phyloP scores from a whole-genome alignment of 2,329 filamentous ascomycete genomes.

The Cercospora sp. region DNA sequence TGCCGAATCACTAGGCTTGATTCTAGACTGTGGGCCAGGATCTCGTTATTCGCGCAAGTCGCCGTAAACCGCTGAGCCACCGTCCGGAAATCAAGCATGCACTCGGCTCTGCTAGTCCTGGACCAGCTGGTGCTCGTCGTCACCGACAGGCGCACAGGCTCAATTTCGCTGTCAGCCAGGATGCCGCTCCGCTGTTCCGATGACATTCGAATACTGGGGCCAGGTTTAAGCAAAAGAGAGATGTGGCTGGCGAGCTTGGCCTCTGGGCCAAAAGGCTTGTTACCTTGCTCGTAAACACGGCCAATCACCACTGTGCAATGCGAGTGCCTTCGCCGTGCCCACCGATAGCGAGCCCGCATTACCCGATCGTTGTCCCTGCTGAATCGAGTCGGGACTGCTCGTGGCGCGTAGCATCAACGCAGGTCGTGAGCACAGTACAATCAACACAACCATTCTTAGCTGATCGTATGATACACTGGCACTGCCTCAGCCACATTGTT shows the following conservation, averaged over 20 bases:
- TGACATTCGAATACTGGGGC: not conserved
- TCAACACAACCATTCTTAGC: not conserved
- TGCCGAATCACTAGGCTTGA: not conserved
- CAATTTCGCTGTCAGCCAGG: not conserved
- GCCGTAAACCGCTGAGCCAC: not conserved
- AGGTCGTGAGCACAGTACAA: not conserved
- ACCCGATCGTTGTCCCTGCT: not conserved
- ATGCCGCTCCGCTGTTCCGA: not conserved
- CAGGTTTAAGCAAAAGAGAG: not conserved
- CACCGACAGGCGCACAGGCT: not conserved
- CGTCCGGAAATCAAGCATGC: not conserved
- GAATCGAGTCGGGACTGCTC: not conserved
- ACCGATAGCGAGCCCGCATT: not conserved
- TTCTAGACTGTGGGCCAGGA: not conserved
- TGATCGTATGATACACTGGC: not conserved
- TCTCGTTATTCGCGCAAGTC: not conserved
- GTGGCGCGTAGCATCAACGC: not conserved
- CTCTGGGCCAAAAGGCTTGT: not conserved
- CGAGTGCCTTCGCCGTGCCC: not conserved
- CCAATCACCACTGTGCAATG: not conserved
- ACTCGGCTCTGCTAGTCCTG: not conserved
- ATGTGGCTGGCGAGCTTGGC: not conserved
- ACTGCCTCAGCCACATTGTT: not conserved
- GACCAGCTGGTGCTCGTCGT: not conserved
- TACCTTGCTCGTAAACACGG: not conserved